Evolutionary conservation across 257 asterid genomes (phyloP), one percentile per base, ranked within the genome.

Genomic region (Lithospermum erythrorhizon): DNA sequence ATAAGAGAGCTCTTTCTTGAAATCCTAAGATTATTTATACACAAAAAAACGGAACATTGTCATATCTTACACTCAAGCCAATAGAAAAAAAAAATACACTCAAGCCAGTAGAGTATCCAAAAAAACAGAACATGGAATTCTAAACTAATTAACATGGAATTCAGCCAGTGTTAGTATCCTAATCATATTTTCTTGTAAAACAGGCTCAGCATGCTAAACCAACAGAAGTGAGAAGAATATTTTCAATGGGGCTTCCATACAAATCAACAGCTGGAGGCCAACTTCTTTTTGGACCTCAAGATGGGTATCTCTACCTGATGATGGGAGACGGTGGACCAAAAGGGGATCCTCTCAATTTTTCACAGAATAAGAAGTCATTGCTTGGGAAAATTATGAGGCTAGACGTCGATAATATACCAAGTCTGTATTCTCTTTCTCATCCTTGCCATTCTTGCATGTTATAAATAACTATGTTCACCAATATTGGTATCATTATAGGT

Each of bases 261-360:
- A 67, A 79, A 64, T 45, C 75, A 27, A 51, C 76, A 65, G 95
- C 87, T 20, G 97, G 97, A 14, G 98, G 98, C 53, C 98, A 91
- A 32, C 88, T 90, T 68, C 95, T 87, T 21, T 83, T 90, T 35
- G 88, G 95, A 6, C 95, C 95, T 2, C 84, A 72, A 37, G 96
- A 90, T 63, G 96, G 97, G 6, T 78, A 85, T 78, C 52, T 90
- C 45, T 90, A 90, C 65, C 57, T 80, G 52, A 90, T 90, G 97
- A 58, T 80, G 79, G 97, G 97, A 61, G 97, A 90, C 45, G 96
- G 97, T 55, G 95, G 95, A 25, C 71, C 86, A 62, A 90, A 85
- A 70, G 95, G 86, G 27, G 96, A 90, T 56, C 88, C 87, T 10
- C 82, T 66, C 56, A 83, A 87, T 37, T 90, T 90, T 65, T 82